Evolutionary conservation across 192 early-diverging fungal species (phyloP), one percentile per base, ranked within the genome.

Genomic region (Entomortierella parvispora): DNA sequence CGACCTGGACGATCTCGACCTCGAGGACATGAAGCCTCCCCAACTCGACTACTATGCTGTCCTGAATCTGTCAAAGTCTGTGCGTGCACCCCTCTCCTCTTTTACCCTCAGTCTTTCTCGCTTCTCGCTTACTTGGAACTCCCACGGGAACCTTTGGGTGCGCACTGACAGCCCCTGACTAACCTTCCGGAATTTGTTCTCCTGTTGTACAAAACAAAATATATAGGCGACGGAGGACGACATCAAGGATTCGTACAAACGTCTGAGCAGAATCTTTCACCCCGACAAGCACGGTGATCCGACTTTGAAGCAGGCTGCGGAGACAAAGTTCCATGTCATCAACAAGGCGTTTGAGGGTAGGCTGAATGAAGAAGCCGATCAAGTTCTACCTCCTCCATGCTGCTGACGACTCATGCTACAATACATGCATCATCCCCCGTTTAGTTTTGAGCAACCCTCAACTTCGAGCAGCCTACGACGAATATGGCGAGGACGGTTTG

Each of bases 401-500:
- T 25, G 49, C 69, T 77, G 26, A 37, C 46, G 60, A 18, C 25
- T 20, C 49, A 4, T 32, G n/a, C 25, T 58, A 6, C 64, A n/a
- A n/a, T n/a, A n/a, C n/a, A n/a, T n/a, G n/a, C n/a, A n/a, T n/a
- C n/a, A n/a, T n/a, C n/a, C n/a, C n/a, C n/a, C n/a, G n/a, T n/a
- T n/a, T n/a, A 91, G 90, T 98, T 25, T 85, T 99, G 14, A 88
- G 87, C 15, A 91, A 98, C 80, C 77, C 87, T 14, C 84, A 89
- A 25, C 87, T 89, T 62, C 83, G 96, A 34, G 87, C 90, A 2
- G 89, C 95, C 28, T 99, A 98, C 79, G 98, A 99, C 77, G 89
- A 88, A 43, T 95, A 93, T 50, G 96, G 96, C n/a, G 95, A 96
- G 65, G 89, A 93, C 66, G 96, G 96, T 34, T 69, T 98, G 28